Evolutionary conservation across 169 alveolate species (phyloP).

Genomic region (Plasmodium fragile): DNA sequence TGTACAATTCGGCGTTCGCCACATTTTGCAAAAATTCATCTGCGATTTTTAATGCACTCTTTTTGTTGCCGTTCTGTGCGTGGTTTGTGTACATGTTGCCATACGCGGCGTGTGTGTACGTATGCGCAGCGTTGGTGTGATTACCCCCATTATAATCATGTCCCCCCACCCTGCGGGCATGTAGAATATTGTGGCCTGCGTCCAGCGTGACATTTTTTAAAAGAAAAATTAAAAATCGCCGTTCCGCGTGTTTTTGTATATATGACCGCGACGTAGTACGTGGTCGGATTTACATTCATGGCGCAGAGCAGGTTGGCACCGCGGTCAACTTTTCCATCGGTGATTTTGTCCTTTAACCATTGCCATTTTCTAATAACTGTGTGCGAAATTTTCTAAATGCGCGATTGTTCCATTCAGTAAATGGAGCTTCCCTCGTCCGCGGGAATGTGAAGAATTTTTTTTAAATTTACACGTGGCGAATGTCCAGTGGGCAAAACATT

Average conservation of each 20-base stretch:
- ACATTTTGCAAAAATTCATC: conserved; percentile 5
- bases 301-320: not conserved
- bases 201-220: conserved; percentile 2
- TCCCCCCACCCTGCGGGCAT: not conserved
- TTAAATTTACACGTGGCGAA: not conserved
- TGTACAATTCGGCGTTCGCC: not conserved
- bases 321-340: not conserved
- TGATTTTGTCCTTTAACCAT: not conserved
- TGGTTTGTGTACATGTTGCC: not conserved
- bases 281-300: not conserved
- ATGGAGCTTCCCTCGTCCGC: not conserved
- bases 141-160: not conserved
- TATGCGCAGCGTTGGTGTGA: not conserved
- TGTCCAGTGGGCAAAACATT: not conserved
- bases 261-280: not conserved
- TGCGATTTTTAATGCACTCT: conserved; percentile 27
- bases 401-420: not conserved
- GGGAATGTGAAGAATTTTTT: conserved; percentile 12
- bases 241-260: not conserved
- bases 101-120: not conserved
- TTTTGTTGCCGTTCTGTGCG: not conserved
- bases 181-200: not conserved
- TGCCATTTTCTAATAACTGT: conserved; percentile 1
- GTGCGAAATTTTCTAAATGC: conserved; percentile 27
- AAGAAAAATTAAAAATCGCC: conserved; percentile 1